phyloP scores from a whole-genome alignment of 345 rosid genomes.

The Salix koriyanagi region DNA sequence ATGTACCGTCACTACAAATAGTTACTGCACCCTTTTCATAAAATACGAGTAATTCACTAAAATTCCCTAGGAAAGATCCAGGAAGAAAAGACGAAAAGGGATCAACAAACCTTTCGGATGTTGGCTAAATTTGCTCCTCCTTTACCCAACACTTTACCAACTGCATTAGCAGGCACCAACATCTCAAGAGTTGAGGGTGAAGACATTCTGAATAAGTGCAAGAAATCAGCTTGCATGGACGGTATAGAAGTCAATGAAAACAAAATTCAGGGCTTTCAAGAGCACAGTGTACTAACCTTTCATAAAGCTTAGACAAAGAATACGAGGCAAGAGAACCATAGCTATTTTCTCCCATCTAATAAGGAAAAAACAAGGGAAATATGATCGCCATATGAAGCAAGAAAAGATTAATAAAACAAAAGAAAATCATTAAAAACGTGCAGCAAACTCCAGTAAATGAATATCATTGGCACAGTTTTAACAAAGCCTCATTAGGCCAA shows the following conservation, averaged over 20 bases:
- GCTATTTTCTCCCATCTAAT: conserved; percentile 57
- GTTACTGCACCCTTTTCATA: neutral
- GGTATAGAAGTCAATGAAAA: neutral
- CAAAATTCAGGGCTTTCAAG: conserved; percentile 1
- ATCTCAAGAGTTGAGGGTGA: conserved; percentile 60
- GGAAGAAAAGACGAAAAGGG: neutral
- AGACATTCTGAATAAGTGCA: conserved; percentile 44
- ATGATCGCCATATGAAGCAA: conserved; percentile 2
- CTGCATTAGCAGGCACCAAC: conserved; percentile 77
- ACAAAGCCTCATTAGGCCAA: neutral
- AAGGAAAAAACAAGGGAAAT: neutral
- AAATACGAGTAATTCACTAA: neutral
- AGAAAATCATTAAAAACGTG: neutral
- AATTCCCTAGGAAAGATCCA: neutral
- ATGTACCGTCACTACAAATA: neutral
- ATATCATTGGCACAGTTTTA: neutral
- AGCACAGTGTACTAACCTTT: conserved; percentile 54
- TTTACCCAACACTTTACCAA: conserved; percentile 89
- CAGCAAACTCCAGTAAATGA: neutral
- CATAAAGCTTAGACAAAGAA: conserved; percentile 59
- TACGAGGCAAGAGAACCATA: conserved; percentile 65
- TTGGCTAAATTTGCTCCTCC: conserved; percentile 85
- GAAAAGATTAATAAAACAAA: neutral
- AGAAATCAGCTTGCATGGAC: conserved; percentile 2
- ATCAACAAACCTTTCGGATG: conserved; percentile 67